A percentile compares a stretch with the other conserved stretches of the same genome.
Evolutionary conservation across 306 rosid species (phyloP).

Genomic region (Trichosanthes cucumerina): DNA sequence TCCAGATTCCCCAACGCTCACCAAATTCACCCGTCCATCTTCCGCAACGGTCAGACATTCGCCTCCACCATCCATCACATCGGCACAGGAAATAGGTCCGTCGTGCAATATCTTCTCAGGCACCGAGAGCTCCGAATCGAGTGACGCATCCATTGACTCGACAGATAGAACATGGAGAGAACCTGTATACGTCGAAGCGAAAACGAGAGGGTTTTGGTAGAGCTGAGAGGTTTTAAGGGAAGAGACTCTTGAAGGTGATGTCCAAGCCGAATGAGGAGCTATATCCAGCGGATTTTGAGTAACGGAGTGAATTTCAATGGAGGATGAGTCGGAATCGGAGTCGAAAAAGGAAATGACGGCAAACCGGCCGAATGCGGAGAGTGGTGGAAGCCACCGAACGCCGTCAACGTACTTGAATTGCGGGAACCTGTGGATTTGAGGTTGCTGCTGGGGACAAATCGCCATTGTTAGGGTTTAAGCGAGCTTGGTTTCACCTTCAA

Average conservation of each 20-base stretch:
- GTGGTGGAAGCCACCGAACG: slow-evolving; percentile 76
- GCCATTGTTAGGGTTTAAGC: slow-evolving; percentile 36
- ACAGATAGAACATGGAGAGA: slow-evolving; percentile 55
- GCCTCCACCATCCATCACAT: slow-evolving; percentile 51
- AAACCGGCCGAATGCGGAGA: slow-evolving; percentile 51
- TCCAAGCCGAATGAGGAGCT: slow-evolving; percentile 39
- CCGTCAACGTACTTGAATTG: slow-evolving; percentile 62
- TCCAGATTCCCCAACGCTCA: slow-evolving; percentile 33
- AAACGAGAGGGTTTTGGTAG: slow-evolving; percentile 45
- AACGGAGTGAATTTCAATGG: slow-evolving; percentile 47
- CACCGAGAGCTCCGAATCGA: slow-evolving; percentile 43
- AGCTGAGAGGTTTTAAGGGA: slow-evolving; percentile 45
- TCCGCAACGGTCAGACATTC: slow-evolving; percentile 76
- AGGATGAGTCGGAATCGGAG: slow-evolving; percentile 38
- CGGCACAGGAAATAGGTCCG: slow-evolving; percentile 37
- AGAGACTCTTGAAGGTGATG: slow-evolving; percentile 48
- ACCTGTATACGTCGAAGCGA: slow-evolving; percentile 45
- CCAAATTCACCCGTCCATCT: slow-evolving; percentile 76
- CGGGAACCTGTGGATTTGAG: slow-evolving; percentile 42
- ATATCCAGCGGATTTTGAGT: slow-evolving; percentile 28
- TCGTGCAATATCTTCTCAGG: slow-evolving; percentile 45
- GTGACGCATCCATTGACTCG: slow-evolving; percentile 30
- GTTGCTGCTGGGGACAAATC: slow-evolving; percentile 28
- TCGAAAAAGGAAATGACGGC: slow-evolving; percentile 59
- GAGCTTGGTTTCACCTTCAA: neutral